These are phyloP conservation scores for Triticum dicoccoides DNA, from an alignment of 176 grass and related monocot species.

Conservation along the genomic window DNA sequence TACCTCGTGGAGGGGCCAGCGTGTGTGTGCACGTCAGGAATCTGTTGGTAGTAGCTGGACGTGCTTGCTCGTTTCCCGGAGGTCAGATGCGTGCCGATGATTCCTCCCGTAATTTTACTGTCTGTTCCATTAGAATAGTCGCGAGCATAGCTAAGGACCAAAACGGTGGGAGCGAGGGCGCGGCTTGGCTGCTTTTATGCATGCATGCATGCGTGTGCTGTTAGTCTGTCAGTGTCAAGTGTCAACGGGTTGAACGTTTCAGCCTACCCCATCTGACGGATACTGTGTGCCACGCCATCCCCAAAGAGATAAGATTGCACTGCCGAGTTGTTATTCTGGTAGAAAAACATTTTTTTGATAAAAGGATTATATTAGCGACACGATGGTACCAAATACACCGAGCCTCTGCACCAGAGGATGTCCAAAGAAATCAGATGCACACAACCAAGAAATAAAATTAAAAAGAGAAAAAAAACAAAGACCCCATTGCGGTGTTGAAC, in stretches of 20 bases:
- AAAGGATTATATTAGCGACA: too few species aligned
- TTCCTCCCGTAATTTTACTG: background rate
- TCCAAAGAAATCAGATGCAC: too few species aligned
- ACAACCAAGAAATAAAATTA: too few species aligned
- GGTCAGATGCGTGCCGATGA: slow-evolving; percentile 32
- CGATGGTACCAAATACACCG: too few species aligned
- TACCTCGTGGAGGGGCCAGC: background rate
- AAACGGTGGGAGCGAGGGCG: background rate
- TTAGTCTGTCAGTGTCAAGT: background rate
- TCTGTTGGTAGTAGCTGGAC: background rate
- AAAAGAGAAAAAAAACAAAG: too few species aligned
- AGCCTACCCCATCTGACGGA: background rate
- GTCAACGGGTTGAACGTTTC: slow-evolving; percentile 33
- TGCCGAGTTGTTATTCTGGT: too few species aligned
- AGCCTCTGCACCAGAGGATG: too few species aligned
- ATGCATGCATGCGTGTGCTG: background rate
- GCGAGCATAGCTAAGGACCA: background rate
- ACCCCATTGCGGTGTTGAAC: too few species aligned
- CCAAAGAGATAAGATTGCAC: too few species aligned
- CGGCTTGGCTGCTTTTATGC: background rate
- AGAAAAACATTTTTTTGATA: too few species aligned
- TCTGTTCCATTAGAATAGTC: background rate
- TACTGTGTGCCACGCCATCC: too few species aligned
- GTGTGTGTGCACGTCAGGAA: slow-evolving; percentile 9
- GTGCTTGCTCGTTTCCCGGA: slow-evolving; percentile 46